Evolutionary conservation across 768 basidiomycete species (phyloP).

Genomic region (Mrakia gelida): DNA sequence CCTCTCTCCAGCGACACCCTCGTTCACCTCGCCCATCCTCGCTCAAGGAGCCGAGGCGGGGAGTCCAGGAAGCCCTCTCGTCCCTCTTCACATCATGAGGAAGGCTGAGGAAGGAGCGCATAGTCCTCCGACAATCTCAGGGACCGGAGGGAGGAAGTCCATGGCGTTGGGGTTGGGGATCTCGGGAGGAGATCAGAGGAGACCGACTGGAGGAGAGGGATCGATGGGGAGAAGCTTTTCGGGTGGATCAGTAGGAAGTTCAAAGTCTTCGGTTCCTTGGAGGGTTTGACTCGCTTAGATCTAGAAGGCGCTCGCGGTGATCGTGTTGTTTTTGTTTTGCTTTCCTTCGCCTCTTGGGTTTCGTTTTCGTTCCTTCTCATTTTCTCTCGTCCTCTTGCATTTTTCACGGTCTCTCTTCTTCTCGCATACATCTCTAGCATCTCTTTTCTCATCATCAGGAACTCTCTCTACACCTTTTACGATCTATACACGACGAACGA

Average conservation of each 20-base stretch:
- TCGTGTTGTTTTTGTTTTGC: not conserved
- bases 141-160: not conserved
- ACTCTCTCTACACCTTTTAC: not conserved
- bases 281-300: not conserved
- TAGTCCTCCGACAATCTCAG: not conserved
- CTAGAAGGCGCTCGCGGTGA: not conserved
- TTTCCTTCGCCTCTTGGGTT: not conserved
- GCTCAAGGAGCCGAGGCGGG: slow-evolving; percentile 1
- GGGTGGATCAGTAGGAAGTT: not conserved
- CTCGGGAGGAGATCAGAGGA: not conserved
- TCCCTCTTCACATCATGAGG: slow-evolving; percentile 26
- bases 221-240: not conserved
- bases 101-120: slow-evolving; percentile 8
- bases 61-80: slow-evolving; percentile 6
- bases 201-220: not conserved
- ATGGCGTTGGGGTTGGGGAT: not conserved
- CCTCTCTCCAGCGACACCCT: not conserved
- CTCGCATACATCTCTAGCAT: not conserved
- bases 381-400: not conserved
- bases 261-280: not conserved
- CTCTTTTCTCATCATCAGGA: not conserved
- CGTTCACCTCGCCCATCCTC: slow-evolving; percentile 2
- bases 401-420: not conserved
- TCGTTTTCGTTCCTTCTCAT: too few relatives aligned
- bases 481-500: not conserved